Evolutionary conservation across 495 filamentous ascomycete genomes (phyloP), one percentile per base, ranked within the genome.

Genomic region (Podospora fimiseda): DNA sequence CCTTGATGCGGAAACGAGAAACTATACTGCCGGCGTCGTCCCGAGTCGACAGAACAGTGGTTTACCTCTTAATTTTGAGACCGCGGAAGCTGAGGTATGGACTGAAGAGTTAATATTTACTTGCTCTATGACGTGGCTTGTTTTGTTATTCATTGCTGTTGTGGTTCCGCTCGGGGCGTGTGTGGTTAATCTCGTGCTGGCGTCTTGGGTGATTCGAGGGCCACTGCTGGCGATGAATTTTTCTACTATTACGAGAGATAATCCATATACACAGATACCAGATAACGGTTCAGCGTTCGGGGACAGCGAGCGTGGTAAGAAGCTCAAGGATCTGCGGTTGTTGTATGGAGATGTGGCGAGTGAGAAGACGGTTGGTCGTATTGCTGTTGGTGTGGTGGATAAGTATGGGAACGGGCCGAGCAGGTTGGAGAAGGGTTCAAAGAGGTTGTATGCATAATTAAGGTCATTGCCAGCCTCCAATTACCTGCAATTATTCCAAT

Each of bases 221-320:
- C 48, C 48, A 2, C 27, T 21, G 8, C 36, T 50, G 8, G 18
- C 36, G 16, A 50, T 50, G 48, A 50, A 50, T 37, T 50, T 50
- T 19, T 21, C 48, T 11, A 50, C 48, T 2, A 14, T 50, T 36
- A 38, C 37, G 16, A 9, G 48, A 41, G 48, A 50, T 16, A 50
- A 38, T 16, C 48, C 48, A 1, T 50, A 39, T 23, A 22, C 41
- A 8, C 9, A n/a, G 3, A n/a, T 22, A n/a, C 48, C 27, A 9
- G 16, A 19, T 6, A 33, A 33, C 15, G 48, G 48, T 9, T 50
- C 48, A n/a, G 19, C 48, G 18, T 18, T 50, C 19, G 20, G 33
- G 9, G 48, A 50, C 30, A 37, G 20, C 15, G 30, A 50, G 7
- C 48, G 48, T 15, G 27, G 48, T 14, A 40, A 40, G 8, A 18